Evolutionary conservation across 2,329 filamentous ascomycete genomes (phyloP).

Genomic region (Microdochium bolleyi): DNA sequence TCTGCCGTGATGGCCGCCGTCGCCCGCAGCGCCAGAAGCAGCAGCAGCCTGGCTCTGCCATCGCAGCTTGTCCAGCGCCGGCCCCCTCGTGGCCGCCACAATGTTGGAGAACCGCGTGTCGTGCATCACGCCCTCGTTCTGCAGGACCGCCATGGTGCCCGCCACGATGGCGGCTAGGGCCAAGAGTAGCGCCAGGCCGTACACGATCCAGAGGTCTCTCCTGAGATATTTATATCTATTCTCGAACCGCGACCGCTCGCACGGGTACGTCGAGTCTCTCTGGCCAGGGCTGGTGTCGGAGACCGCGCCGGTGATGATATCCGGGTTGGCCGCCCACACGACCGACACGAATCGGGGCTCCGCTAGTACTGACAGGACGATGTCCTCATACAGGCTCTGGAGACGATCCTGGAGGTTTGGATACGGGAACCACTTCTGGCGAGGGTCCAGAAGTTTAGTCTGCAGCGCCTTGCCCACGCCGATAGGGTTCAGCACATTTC

Average conservation of each 20-base stretch:
- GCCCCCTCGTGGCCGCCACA: conserved; percentile 31
- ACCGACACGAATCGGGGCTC: conserved; percentile 25
- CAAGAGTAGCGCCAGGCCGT: conserved; percentile 20
- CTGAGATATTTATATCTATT: conserved; percentile 24
- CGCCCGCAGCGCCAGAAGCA: neutral
- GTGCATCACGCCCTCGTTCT: conserved; percentile 25
- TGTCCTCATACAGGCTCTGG: conserved; percentile 26
- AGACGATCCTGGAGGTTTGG: conserved; percentile 17
- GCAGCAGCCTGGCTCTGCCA: conserved; percentile 4
- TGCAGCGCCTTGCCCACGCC: conserved; percentile 26
- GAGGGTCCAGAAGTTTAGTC: conserved; percentile 30
- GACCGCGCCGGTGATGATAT: conserved; percentile 14
- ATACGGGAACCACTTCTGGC: conserved; percentile 21
- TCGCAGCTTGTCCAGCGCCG: conserved; percentile 26
- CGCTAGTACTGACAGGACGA: conserved; percentile 25
- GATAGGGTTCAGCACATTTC: conserved; percentile 13
- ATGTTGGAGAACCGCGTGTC: conserved; percentile 30
- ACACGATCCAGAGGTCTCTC: conserved; percentile 26
- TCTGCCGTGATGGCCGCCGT: conserved; percentile 10
- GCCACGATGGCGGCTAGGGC: conserved; percentile 18
- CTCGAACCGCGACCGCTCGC: conserved; percentile 18
- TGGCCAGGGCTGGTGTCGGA: neutral
- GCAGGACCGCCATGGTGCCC: conserved; percentile 24
- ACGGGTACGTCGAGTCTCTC: conserved; percentile 15
- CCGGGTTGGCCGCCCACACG: conserved; percentile 22